These are phyloP conservation scores for Suillus sp. DNA, from an alignment of 768 basidiomycete genomes.

Conservation along the genomic window DNA sequence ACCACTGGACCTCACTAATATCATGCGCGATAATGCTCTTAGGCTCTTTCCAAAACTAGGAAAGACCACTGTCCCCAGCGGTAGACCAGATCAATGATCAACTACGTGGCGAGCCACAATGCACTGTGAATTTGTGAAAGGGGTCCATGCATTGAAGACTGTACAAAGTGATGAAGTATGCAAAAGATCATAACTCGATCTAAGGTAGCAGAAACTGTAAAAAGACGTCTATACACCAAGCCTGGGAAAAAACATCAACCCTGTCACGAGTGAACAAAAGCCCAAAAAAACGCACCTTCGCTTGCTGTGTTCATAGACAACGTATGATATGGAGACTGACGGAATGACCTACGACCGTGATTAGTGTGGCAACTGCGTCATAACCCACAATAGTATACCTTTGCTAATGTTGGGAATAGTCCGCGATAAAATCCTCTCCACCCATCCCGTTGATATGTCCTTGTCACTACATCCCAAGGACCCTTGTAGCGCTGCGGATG, in stretches of 20 bases:
- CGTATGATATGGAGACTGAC: conserved; percentile 94
- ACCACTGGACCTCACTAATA: conserved; percentile 39
- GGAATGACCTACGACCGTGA: conserved; percentile 73
- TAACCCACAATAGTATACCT: conserved; percentile 48
- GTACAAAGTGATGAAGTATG: conserved; percentile 31
- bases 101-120: conserved; percentile 12
- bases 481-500: conserved; percentile 92
- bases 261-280: conserved; percentile 14
- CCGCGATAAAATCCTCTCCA: conserved; percentile 96
- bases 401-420: conserved; percentile 88
- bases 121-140: conserved; percentile 16
- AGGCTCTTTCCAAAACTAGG: conserved; percentile 49
- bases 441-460: conserved; percentile 83
- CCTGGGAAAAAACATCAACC: conserved; percentile 35
- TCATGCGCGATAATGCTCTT: conserved; percentile 54
- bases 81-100: neutral
- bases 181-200: conserved; percentile 17
- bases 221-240: conserved; percentile 55
- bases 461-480: conserved; percentile 79
- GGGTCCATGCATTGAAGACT: conserved; percentile 25
- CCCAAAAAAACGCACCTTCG: conserved; percentile 53
- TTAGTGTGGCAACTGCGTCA: conserved; percentile 6
- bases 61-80: neutral
- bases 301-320: conserved; percentile 89
- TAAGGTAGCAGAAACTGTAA: conserved; percentile 16